These are phyloP conservation scores for Sabuloglossum arenarium DNA, from an alignment of 495 filamentous ascomycete species.

Conservation along the genomic window DNA sequence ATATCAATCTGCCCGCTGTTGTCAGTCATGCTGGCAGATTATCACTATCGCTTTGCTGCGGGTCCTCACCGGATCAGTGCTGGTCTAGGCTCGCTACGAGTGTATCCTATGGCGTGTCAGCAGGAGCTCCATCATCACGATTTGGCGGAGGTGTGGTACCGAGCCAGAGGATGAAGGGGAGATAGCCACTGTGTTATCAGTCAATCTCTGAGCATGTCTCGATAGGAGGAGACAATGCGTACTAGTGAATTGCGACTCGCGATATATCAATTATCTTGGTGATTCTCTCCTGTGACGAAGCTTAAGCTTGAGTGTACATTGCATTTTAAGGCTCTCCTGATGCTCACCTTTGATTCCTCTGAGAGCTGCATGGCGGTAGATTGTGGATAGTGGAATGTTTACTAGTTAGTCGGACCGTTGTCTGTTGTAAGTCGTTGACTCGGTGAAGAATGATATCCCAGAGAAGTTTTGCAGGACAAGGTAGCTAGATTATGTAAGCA, in stretches of 20 bases:
- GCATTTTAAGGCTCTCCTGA: neutral
- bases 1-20: conserved; percentile 2
- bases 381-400: neutral
- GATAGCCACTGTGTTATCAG: conserved; percentile 58
- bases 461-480: neutral
- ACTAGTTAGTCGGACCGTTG: neutral
- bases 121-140: conserved; percentile 1
- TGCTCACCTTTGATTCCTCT: conserved; percentile 75
- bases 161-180: conserved; percentile 91
- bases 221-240: conserved; percentile 14
- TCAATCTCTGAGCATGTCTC: conserved; percentile 15
- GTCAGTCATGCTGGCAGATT: neutral
- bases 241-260: conserved; percentile 95
- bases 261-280: conserved; percentile 86
- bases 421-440: neutral
- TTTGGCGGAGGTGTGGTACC: conserved; percentile 28
- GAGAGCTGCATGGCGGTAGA: conserved; percentile 67
- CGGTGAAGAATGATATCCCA: too few relatives aligned
- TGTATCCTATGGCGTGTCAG: conserved; percentile 44
- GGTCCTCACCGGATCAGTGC: conserved; percentile 65
- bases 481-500: too few relatives aligned
- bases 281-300: conserved; percentile 65
- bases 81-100: conserved; percentile 75
- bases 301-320: neutral
- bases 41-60: neutral